Evolutionary conservation across 2,329 filamentous ascomycete species (phyloP).

Genomic region (Epichloe festucae): DNA sequence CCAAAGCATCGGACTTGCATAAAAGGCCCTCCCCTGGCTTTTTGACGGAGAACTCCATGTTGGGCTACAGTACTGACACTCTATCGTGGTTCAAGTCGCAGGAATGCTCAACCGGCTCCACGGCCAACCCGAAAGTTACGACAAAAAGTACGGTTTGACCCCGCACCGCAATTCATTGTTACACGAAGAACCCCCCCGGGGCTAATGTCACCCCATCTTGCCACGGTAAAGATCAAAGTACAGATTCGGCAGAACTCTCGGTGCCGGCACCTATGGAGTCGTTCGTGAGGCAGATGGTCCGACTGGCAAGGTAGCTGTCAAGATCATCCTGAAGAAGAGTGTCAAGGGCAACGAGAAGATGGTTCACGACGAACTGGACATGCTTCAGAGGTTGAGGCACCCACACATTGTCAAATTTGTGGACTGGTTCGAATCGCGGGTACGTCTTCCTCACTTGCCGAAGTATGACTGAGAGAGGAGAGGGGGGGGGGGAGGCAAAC

Average conservation of each 20-base stretch:
- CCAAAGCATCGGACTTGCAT: not conserved
- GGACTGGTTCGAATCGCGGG: constrained; percentile 98
- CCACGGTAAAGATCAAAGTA: constrained; percentile 57
- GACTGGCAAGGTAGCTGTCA: constrained; percentile 79
- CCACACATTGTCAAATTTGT: constrained; percentile 94
- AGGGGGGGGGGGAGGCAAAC: not conserved
- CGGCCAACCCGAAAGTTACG: constrained; percentile 94
- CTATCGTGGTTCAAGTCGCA: constrained; percentile 42
- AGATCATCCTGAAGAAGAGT: constrained; percentile 99
- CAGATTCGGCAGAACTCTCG: constrained; percentile 82
- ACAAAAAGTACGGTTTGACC: constrained; percentile 68
- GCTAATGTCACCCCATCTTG: not conserved
- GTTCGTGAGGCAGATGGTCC: constrained; percentile 86
- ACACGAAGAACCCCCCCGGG: not conserved
- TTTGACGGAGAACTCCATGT: not conserved
- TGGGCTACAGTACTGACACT: not conserved
- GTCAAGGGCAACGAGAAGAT: constrained; percentile 97
- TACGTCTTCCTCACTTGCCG: constrained; percentile 28
- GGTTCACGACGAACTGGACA: constrained; percentile 93
- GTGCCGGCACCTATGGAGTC: constrained; percentile 95
- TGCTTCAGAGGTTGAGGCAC: constrained; percentile 84
- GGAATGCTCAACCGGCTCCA: constrained; percentile 93
- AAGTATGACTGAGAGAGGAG: not conserved
- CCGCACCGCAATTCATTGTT: constrained; percentile 12
- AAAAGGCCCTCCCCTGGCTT: not conserved